phyloP scores from a whole-genome alignment of 2,329 filamentous ascomycete species.

The Cladosporium sp. region DNA sequence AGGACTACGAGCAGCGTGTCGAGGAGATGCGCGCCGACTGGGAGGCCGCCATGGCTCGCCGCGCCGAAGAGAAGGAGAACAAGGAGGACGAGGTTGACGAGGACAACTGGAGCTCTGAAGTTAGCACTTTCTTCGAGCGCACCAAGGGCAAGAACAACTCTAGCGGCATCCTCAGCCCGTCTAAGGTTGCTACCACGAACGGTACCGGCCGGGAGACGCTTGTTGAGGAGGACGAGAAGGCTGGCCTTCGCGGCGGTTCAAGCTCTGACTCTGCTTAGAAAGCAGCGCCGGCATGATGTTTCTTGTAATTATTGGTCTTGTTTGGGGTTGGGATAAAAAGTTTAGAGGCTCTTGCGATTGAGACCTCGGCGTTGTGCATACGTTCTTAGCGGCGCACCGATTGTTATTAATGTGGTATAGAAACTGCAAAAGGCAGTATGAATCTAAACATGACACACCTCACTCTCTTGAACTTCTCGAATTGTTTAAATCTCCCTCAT shows the following conservation, averaged over 20 bases:
- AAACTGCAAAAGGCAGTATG: no score
- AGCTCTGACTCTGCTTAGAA: conserved; percentile 7
- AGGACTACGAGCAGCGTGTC: conserved; percentile 76
- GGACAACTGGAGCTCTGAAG: conserved; percentile 45
- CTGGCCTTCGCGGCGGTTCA: not conserved
- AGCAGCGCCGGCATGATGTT: not conserved
- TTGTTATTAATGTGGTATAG: no score
- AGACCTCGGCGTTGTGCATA: not conserved
- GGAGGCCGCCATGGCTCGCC: conserved; percentile 53
- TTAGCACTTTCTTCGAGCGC: conserved; percentile 52
- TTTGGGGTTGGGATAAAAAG: not conserved
- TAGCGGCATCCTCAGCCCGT: conserved; percentile 5
- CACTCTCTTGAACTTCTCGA: no score
- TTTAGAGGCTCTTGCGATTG: not conserved
- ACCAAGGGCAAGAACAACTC: conserved; percentile 28
- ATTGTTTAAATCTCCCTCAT: no score
- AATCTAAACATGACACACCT: no score
- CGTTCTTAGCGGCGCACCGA: no score
- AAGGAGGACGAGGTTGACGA: conserved; percentile 37
- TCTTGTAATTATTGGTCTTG: not conserved
- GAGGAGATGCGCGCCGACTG: conserved; percentile 66
- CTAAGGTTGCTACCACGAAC: conserved; percentile 1
- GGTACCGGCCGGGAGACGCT: conserved; percentile 3
- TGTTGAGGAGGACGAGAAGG: conserved; percentile 9
- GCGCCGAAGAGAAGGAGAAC: conserved; percentile 47